Evolutionary conservation across 768 basidiomycete genomes (phyloP), one percentile per base, ranked within the genome.

Genomic region (Candolleomyces efflorescens): DNA sequence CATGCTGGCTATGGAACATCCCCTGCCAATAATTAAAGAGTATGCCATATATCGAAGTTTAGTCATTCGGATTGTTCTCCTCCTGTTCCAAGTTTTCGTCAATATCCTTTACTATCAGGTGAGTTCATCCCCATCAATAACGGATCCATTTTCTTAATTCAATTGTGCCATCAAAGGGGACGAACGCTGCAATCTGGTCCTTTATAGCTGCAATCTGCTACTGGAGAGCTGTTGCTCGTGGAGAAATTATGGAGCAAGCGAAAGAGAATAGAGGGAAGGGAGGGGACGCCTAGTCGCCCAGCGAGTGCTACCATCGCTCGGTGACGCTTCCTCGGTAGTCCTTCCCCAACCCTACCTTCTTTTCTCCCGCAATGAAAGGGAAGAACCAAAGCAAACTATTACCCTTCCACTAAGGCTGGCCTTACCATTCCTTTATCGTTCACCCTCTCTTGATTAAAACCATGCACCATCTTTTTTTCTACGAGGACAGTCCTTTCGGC

Each of bases 181-280:
- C 90, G 36, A 93, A 93, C 65, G 87, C 84, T 24, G 85, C 87
- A 12, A 70, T 95, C 51, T 97, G 85, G 79, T 92, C 90, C 22
- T 65, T 91, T 51, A 80, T 92, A 64, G 88, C 90, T 17, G 76
- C 81, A 23, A 60, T 78, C 55, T 85, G 85, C 65, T 96, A 92
- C 64, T 70, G 72, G 13, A 81, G 85, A 55, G 89, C 91, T 12
- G 74, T 85, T 43, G 69, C 79, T 59, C 76, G 82, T 18, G 89
- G 86, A 65, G 92, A 94, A 73, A 75, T 67, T 54, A 87, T 91
- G 75, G 78, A 75, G 55, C 86, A 81, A 61, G 82, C 83, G 44
- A 86, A 85, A 68, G 77, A 73, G 62, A 84, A 87, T 66, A 81
- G 78, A 73, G 84, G 81, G 46, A 83, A 76, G 64, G 78, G 70